Base-by-base conservation (phyloP, 1,139 yeast genomes). In the Yamadazyma blattariae region DNA sequence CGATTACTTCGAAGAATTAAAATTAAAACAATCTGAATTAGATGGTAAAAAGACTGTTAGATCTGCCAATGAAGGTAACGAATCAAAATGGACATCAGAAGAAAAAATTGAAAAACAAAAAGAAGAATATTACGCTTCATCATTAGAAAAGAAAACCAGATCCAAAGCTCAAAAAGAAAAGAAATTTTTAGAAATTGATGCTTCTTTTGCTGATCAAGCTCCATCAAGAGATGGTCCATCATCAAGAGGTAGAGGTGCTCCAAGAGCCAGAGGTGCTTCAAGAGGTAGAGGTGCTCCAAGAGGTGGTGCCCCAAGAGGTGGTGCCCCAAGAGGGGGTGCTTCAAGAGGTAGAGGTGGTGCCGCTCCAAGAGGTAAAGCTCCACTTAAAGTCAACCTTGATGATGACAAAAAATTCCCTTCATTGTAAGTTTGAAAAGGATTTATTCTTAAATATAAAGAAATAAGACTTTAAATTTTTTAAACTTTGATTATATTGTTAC, bases 1-100 rank as follows among this genome's bases (percentile, higher is more conserved):
- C 51, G 85, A 83, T 58, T 84, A 82, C 78, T 75, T 82, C 57
- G 79, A 77, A 50, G 84, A 79, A 62, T 69, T 77, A 59, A 60
- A 68, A 56, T 52, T 66, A 48, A 64, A 74, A 61, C 71, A 70
- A 53, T 61, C 63, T 41, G 66, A 64, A 41, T 67, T 76, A 52
- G 70, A 67, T 35, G 62, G 64, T 44, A 46, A 48, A 37, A 68
- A 70, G 52, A 42, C 52, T 31, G 55, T 67, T 45, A 79, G 84
- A 64, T 57, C 67, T 59, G 76, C 83, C 51, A 76, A 77, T 61
- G 77, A 77, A 51, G 82, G 81, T 50, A 66, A 71, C 42, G 83
- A 76, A 53, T 71, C 62, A 53, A 67, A 75, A 60, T 75, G 83
- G 79, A 58, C 64, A 25, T 86, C 79, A 18, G 65, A 77, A 35